Evolutionary conservation across 176 grass and related monocot species (phyloP).

Genomic region (Pontederia crassipes): DNA sequence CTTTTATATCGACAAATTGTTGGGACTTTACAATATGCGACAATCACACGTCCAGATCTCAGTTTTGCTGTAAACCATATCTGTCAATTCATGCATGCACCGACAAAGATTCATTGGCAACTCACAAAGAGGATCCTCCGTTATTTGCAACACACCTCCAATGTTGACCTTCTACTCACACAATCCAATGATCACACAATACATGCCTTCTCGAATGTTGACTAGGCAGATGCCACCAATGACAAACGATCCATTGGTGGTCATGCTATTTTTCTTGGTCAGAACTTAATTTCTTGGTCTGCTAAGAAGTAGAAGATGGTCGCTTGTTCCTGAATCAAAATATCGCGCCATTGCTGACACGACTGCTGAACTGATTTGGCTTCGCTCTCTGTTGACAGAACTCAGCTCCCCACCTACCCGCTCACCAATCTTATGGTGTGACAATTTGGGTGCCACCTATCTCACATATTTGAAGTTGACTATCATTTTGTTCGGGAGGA

Average conservation of each 20-base stretch:
- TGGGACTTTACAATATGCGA: background rate
- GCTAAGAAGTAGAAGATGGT: background rate
- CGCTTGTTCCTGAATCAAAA: too few species aligned
- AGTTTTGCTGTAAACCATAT: too few species aligned
- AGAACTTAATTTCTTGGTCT: background rate
- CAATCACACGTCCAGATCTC: background rate
- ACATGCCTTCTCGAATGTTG: conserved; percentile 1
- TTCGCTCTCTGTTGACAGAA: too few species aligned
- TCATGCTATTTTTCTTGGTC: background rate
- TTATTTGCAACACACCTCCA: background rate
- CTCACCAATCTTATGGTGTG: too few species aligned
- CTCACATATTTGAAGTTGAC: too few species aligned
- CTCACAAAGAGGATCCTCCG: background rate
- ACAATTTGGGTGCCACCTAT: too few species aligned
- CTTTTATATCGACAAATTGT: background rate
- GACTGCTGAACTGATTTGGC: too few species aligned
- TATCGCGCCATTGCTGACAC: too few species aligned
- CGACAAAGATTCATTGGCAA: background rate
- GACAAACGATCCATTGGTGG: background rate
- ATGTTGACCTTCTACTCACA: background rate
- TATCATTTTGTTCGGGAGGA: too few species aligned
- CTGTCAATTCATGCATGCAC: conserved; percentile 10
- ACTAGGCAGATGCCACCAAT: background rate
- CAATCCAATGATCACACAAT: too few species aligned
- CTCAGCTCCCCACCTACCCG: too few species aligned